Percentiles rank a stretch among this genome's conserved stretches.
Evolutionary conservation across 2,329 filamentous ascomycete genomes (phyloP).

Genomic region (Didymella arachidicola): DNA sequence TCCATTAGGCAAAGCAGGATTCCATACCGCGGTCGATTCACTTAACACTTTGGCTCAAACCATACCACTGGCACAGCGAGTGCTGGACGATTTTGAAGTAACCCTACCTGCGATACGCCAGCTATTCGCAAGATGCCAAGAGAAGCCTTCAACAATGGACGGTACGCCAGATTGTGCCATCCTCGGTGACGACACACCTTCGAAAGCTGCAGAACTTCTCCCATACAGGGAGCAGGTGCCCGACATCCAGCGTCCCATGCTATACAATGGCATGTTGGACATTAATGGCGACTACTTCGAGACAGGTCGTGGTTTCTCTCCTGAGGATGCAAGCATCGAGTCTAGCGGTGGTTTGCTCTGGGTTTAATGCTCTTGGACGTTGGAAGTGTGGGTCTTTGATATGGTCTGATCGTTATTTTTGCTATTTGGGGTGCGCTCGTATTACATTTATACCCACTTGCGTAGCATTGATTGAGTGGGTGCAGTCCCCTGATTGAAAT

Average conservation of each 20-base stretch:
- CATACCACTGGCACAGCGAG: slow-evolving; percentile 24
- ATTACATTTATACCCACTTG: slow-evolving; percentile 10
- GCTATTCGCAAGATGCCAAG: slow-evolving; percentile 6
- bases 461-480: not conserved
- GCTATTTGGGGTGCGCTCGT: not conserved
- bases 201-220: slow-evolving; percentile 29
- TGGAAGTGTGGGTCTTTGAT: not conserved
- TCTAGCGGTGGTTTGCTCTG: slow-evolving; percentile 3
- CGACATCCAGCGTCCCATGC: not conserved
- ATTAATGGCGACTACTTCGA: not conserved
- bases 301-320: not conserved
- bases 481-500: not conserved
- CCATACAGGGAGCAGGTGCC: slow-evolving; percentile 31
- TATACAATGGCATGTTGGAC: not conserved
- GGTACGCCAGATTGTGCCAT: not conserved
- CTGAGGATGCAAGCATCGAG: not conserved
- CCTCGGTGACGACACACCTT: slow-evolving; percentile 16
- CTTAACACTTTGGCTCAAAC: slow-evolving; percentile 17
- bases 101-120: slow-evolving; percentile 22
- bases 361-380: not conserved
- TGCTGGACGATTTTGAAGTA: slow-evolving; percentile 31
- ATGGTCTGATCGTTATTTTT: not conserved
- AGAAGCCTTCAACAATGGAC: not conserved
- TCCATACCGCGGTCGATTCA: slow-evolving; percentile 22
- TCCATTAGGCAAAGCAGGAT: slow-evolving; percentile 21